Percentiles rank a stretch among this genome's conserved stretches.
phyloP scores from a whole-genome alignment of 768 basidiomycete species.

The Leucosporidium scottii region DNA sequence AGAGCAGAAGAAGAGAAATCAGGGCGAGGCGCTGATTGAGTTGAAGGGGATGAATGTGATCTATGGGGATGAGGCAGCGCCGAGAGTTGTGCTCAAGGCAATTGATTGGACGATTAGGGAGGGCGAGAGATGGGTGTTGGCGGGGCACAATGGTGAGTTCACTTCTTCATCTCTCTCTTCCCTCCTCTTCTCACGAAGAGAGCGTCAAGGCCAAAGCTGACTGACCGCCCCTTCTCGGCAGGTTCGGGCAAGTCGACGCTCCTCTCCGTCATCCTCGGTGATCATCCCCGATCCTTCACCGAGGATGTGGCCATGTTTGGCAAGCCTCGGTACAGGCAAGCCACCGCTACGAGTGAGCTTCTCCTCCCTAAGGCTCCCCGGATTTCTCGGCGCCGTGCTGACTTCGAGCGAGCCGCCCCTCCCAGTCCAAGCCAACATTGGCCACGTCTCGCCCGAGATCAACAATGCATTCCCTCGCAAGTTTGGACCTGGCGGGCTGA shows the following conservation, averaged over 20 bases:
- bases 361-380: too few species aligned
- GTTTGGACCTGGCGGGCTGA: conserved; percentile 22
- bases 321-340: conserved; percentile 55
- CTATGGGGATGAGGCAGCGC: conserved; percentile 50
- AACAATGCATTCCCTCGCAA: conserved; percentile 73
- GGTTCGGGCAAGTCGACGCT: conserved; percentile 95
- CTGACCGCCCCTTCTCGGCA: conserved; percentile 37
- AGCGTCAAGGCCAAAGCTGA: too few species aligned
- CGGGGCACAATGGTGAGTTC: conserved; percentile 70
- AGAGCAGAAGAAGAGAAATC: conserved; percentile 1
- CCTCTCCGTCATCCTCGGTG: conserved; percentile 78
- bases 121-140: conserved; percentile 84
- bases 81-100: conserved; percentile 48
- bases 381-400: not conserved
- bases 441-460: conserved; percentile 80
- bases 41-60: conserved; percentile 62
- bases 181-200: not conserved
- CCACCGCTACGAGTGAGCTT: conserved; percentile 50
- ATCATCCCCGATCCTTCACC: conserved; percentile 90
- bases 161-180: not conserved
- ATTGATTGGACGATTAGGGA: conserved; percentile 74
- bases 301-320: conserved; percentile 60
- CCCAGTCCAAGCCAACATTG: conserved; percentile 58
- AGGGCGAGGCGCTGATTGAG: conserved; percentile 49
- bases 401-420: not conserved